Evolutionary conservation across 2,329 filamentous ascomycete genomes (phyloP).

Genomic region (Cladophialophora bantiana): DNA sequence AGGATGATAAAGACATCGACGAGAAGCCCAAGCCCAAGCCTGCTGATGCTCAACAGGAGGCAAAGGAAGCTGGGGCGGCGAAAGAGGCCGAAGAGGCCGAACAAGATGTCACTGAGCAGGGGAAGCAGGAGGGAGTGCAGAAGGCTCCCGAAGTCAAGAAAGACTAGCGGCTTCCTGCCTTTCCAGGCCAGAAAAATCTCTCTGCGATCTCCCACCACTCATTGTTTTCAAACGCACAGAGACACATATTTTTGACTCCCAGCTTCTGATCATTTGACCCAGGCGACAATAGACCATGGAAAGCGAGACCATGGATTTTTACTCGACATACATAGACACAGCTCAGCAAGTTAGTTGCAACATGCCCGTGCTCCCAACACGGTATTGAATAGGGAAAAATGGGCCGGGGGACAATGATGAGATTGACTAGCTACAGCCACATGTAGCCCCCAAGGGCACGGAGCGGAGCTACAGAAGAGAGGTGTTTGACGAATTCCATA

Average conservation of each 20-base stretch:
- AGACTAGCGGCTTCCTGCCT: conserved; percentile 18
- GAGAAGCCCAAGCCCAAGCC: conserved; percentile 74
- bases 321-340: neutral
- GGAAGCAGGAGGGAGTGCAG: conserved; percentile 45
- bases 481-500: too few species aligned
- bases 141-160: conserved; percentile 38
- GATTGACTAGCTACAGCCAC: neutral
- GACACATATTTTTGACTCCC: neutral
- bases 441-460: neutral
- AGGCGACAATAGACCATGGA: neutral
- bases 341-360: neutral
- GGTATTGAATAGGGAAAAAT: neutral
- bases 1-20: conserved; percentile 91
- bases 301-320: neutral
- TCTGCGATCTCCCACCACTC: neutral
- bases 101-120: conserved; percentile 51
- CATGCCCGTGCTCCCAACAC: neutral
- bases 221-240: neutral
- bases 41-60: conserved; percentile 50
- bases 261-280: neutral
- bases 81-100: conserved; percentile 58
- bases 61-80: conserved; percentile 59
- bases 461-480: neutral
- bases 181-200: neutral
- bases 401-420: neutral